Evolutionary conservation across 2,329 filamentous ascomycete species (phyloP).

Genomic region (Nothopassalora personata): DNA sequence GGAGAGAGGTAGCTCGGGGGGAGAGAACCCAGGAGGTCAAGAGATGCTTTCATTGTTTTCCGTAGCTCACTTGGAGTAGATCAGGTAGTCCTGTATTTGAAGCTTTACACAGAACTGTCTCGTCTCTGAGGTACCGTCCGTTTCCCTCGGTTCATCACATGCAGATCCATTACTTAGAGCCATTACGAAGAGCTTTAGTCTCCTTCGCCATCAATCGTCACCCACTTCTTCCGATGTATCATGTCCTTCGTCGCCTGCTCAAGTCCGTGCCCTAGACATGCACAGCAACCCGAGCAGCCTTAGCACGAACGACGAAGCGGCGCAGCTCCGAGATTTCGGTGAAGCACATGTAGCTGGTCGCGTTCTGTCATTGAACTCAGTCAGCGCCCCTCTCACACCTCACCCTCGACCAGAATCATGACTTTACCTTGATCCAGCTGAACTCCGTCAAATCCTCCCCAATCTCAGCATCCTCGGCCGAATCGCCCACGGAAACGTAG

Average conservation of each 20-base stretch:
- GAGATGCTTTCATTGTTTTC: background rate
- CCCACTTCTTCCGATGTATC: background rate
- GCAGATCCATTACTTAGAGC: background rate
- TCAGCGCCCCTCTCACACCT: background rate
- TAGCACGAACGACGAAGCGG: slow-evolving; percentile 17
- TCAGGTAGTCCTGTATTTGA: background rate
- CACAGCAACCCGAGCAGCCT: background rate
- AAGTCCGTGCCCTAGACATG: background rate
- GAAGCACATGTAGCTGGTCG: slow-evolving; percentile 27
- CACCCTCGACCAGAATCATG: background rate
- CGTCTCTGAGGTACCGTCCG: background rate
- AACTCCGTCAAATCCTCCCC: slow-evolving; percentile 19
- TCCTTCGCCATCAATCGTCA: background rate
- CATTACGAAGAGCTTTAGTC: background rate
- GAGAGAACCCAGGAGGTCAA: background rate
- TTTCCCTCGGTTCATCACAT: background rate
- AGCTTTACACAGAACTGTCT: background rate
- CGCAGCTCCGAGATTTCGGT: slow-evolving; percentile 12
- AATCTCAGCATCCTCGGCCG: slow-evolving; percentile 4
- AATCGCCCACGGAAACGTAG: slow-evolving; percentile 14
- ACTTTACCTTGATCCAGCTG: slow-evolving; percentile 17
- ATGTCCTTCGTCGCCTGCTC: background rate
- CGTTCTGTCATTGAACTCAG: background rate
- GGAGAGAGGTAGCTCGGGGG: background rate
- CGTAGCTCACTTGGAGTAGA: background rate